Conservation (phyloP, 2,329 filamentous ascomycete species). For the Pseudonectria buxi region DNA sequence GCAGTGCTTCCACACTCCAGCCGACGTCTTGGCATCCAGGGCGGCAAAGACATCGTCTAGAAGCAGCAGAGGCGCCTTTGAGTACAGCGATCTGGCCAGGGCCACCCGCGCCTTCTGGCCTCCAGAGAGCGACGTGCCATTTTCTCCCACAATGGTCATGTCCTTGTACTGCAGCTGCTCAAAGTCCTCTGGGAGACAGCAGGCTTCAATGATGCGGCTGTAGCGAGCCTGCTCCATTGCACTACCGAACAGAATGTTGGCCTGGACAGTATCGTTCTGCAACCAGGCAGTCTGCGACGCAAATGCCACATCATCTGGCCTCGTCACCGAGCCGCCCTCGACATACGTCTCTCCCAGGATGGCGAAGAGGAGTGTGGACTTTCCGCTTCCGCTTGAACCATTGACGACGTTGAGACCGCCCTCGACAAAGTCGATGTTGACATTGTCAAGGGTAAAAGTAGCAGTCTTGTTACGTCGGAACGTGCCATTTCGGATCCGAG, state of each 20-base stretch:
- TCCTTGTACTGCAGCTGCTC: slow-evolving; percentile 44
- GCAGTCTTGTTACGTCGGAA: slow-evolving; percentile 46
- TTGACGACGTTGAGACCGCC: slow-evolving; percentile 48
- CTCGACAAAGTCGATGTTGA: slow-evolving; percentile 45
- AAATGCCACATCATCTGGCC: slow-evolving; percentile 47
- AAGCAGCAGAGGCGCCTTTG: slow-evolving; percentile 46
- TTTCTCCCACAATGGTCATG: slow-evolving; percentile 46
- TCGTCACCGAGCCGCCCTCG: slow-evolving; percentile 40
- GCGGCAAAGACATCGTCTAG: slow-evolving; percentile 56
- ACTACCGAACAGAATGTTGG: slow-evolving; percentile 50
- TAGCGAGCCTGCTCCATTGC: slow-evolving; percentile 47
- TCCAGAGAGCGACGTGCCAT: slow-evolving; percentile 48
- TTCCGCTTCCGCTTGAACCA: slow-evolving; percentile 50
- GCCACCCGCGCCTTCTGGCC: slow-evolving; percentile 52
- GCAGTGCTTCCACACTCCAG: slow-evolving; percentile 48
- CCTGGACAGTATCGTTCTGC: slow-evolving; percentile 48
- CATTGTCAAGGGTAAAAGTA: slow-evolving; percentile 40
- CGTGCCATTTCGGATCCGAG: slow-evolving; percentile 39
- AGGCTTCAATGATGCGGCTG: slow-evolving; percentile 47
- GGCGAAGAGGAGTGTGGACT: slow-evolving; percentile 48
- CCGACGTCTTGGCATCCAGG: slow-evolving; percentile 51
- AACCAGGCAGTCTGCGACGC: slow-evolving; percentile 53
- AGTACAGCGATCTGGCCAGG: slow-evolving; percentile 51
- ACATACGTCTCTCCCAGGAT: slow-evolving; percentile 50
- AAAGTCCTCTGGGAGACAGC: slow-evolving; percentile 45